Base-by-base conservation (phyloP, 352 stramenopile genomes). In the Elongisporangium prolatum region DNA sequence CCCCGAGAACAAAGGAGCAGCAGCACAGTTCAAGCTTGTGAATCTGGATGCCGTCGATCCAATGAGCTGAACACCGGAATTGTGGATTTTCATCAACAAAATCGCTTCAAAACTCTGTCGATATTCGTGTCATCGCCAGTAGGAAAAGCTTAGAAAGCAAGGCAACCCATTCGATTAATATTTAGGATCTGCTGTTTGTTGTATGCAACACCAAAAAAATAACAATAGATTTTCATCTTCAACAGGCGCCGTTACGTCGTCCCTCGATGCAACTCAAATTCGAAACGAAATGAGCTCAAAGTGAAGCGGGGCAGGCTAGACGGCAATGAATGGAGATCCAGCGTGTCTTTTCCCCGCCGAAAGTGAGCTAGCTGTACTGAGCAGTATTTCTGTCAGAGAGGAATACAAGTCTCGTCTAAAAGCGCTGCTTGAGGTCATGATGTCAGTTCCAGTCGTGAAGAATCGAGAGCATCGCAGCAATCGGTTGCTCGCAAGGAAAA, bases 1-100 rank as follows among this genome's bases (percentile, higher is more conserved):
- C 3, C 58, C 66, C 13, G 81, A 88, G 47, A 93, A 93, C 66
- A 93, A 90, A 49, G 16, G 61, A 3, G 44, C 53, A 14, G 84
- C 84, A 16, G 73, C 80, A 21, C 64, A 71, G 21, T 90, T 93
- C 56, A 72, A 70, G 48, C 55, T 93, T 5, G 66, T 91, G 1
- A 74, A 77, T 24, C 60, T 93, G 21, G 75, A 84, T 16, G 57
- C 50, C 16, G 55, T 68, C 48, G 7, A 37, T 50, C 16, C 53
- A 47, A 38, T 51, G 21, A 58, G 21, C 18, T 22, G 34, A 9
- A 14, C 21, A 17, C 4, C 24, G 24, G 24, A 7, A 8, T 34
- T 7, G 24, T 34, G 24, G 7, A 14, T 38, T 38, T 6, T 7
- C 28, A 38, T 38, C 28, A 38, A 13, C 28, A 14, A 6, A 38